phyloP scores from a whole-genome alignment of 2,329 filamentous ascomycete species.

The Calonectria multiphialidica region DNA sequence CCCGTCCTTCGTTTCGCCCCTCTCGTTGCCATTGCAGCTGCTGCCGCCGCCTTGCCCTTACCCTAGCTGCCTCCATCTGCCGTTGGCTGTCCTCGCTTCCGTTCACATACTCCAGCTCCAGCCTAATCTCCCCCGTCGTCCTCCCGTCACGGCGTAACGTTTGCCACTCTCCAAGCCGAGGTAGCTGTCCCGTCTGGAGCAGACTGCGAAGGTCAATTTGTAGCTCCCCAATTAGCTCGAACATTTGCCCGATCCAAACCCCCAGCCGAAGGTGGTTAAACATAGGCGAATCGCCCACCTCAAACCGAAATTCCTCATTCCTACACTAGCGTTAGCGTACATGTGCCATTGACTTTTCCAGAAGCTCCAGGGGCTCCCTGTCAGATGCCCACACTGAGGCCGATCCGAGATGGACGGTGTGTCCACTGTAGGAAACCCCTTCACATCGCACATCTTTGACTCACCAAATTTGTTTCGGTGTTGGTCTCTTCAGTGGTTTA shows the following conservation, averaged over 20 bases:
- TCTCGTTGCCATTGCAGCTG: slow-evolving; percentile 31
- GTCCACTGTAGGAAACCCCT: slow-evolving; percentile 16
- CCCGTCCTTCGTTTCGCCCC: slow-evolving; percentile 34
- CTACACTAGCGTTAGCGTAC: slow-evolving; percentile 35
- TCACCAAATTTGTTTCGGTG: slow-evolving; percentile 40
- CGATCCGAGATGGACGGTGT: slow-evolving; percentile 9
- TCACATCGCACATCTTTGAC: slow-evolving; percentile 27
- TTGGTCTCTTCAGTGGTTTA: slow-evolving; percentile 30
- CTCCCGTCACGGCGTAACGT: slow-evolving; percentile 32
- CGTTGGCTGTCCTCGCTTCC: slow-evolving; percentile 35
- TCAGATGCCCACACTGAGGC: slow-evolving; percentile 18
- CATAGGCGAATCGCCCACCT: slow-evolving; percentile 42
- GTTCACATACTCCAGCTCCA: slow-evolving; percentile 35
- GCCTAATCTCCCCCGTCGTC: slow-evolving; percentile 33
- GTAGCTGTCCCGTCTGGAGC: slow-evolving; percentile 32
- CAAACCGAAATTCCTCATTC: slow-evolving; percentile 42
- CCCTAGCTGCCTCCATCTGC: slow-evolving; percentile 33
- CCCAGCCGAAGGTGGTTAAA: slow-evolving; percentile 41
- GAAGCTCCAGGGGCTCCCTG: slow-evolving; percentile 24
- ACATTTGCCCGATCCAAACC: slow-evolving; percentile 42
- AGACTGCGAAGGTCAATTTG: slow-evolving; percentile 40
- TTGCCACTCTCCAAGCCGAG: slow-evolving; percentile 38
- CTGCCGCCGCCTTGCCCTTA: slow-evolving; percentile 30
- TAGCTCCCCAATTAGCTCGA: slow-evolving; percentile 41
- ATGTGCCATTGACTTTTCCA: slow-evolving; percentile 19